Evolutionary conservation across 441 rosid species (phyloP), one percentile per base, ranked within the genome.

Genomic region (Corymbia calophylla): DNA sequence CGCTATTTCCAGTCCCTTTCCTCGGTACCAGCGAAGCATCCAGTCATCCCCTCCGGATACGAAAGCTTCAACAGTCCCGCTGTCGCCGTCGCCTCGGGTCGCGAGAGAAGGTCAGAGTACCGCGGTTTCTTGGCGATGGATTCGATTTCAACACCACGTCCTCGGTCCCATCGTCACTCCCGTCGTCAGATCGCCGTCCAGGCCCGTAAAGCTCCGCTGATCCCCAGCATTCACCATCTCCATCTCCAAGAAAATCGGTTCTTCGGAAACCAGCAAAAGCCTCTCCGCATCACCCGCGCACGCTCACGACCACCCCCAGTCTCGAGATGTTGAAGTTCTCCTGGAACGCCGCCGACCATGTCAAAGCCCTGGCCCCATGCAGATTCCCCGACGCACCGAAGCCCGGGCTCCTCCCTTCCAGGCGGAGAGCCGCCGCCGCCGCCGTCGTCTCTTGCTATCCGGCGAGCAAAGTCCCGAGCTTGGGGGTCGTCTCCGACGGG

Each of bases 241-340:
- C 85, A 47, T 47, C 85, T 80, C 85, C 44, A 49, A 14, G 49
- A 47, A 80, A 25, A 15, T 12, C 11, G 85, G 31, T 18, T 31
- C 53, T 48, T 80, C 53, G 31, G 29, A 80, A 80, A 25, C 85
- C 85, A 25, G 14, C 53, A 25, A 48, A 7, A 25, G 18, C 53
- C 53, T 25, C 84, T 4, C 53, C 64, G n/a, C 64, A 10, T 58
- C 64, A 25, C n/a, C n/a, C 64, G 64, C 14, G 64, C 64, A 58
- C 64, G 64, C 64, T 58, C n/a, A 58, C 64, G 53, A 77, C 85
- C 70, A 3, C 18, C 70, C 9, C 35, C 73, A 17, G n/a, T 13
- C 73, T n/a, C 58, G 86, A 88, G 53, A 95, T 95, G 97, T 86
- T 95, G 96, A 95, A 95, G 93, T 87, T 93, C 62, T 91, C 96